phyloP scores from a whole-genome alignment of 352 stramenopile genomes.

The Elongisporangium anandrum region DNA sequence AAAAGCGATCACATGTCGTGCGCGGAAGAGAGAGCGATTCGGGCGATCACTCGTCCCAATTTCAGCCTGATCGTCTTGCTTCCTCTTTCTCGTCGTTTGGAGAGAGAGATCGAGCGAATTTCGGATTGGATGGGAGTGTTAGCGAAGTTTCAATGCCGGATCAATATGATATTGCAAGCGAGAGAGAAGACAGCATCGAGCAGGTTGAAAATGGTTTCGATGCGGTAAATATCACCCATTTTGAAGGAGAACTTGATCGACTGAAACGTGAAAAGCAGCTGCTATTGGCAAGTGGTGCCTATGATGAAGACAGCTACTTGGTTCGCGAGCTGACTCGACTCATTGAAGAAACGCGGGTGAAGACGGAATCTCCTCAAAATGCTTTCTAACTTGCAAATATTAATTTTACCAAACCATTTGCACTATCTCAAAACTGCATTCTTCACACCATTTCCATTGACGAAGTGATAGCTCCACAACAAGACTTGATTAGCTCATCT shows the following conservation, averaged over 20 bases:
- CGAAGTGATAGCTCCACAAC: slow-evolving; percentile 1
- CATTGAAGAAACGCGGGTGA: slow-evolving; percentile 27
- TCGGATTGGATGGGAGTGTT: not conserved
- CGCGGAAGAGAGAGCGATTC: not conserved
- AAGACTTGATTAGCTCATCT: slow-evolving; percentile 11
- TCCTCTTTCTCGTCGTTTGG: not conserved
- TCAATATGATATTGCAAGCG: not conserved
- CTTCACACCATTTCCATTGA: not conserved
- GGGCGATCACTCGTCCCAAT: not conserved
- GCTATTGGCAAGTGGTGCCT: slow-evolving; percentile 53
- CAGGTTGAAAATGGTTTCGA: slow-evolving; percentile 3
- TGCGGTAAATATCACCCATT: not conserved
- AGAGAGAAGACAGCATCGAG: slow-evolving; percentile 8
- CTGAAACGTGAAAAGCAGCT: slow-evolving; percentile 50
- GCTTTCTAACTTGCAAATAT: not conserved
- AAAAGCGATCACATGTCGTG: not conserved
- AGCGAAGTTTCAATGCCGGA: not conserved
- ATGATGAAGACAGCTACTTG: slow-evolving; percentile 58
- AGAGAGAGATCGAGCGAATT: not conserved
- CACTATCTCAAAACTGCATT: not conserved
- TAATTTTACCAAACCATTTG: not conserved
- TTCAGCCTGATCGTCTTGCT: not conserved
- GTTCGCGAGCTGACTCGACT: slow-evolving; percentile 62
- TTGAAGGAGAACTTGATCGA: slow-evolving; percentile 30
- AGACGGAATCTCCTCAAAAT: slow-evolving; percentile 2